Base-by-base conservation (phyloP, 1,139 yeast genomes). In the Protomyces pachydermus region DNA sequence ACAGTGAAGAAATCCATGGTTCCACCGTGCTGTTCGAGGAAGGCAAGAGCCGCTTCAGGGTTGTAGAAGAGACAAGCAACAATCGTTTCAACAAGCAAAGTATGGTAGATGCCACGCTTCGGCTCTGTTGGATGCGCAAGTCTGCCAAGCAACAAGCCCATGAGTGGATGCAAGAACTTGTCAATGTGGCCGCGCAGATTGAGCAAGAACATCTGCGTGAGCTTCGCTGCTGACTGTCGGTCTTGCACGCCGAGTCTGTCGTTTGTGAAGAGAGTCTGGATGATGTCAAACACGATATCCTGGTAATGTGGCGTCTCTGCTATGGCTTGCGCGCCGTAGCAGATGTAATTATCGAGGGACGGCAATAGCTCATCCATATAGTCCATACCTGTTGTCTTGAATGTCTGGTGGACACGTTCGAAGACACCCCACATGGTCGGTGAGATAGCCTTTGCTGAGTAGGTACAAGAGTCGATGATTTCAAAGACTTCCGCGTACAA, bases 401-500 rank as follows among this genome's bases (percentile, higher is more conserved):
- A 80, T 1, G 85, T 78, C 39, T 77, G 76, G 46, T 83, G 80
- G 57, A 89, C 76, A 58, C 81, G 75, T 56, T 80, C 82, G 70
- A 90, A 84, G 53, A 86, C 77, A 56, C 80, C 80, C 97, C 98
- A 91, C 80, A 91, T 85, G 53, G 80, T 76, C 12, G 89, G 88
- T 9, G 91, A 83, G 23, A 93, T 85, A 12, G 78, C 73, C 73
- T 95, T 83, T 56, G 88, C 79, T 66, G 90, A 79, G 74, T 87
- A 91, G 0, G 95, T 84, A 35, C 95, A 84, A 74, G 89, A 90
- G 71, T 93, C 98, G 69, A 91, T 83, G 71, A 93, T 80, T 71
- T 90, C 96, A 68, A 91, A 84, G 52, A 85, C 81, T 74, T 93
- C 98, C 46, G 88, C 83, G 72, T 86, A 85, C 16, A 66, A 39